phyloP scores from a whole-genome alignment of 1,139 yeast species.

The Suhomyces wounanorum region DNA sequence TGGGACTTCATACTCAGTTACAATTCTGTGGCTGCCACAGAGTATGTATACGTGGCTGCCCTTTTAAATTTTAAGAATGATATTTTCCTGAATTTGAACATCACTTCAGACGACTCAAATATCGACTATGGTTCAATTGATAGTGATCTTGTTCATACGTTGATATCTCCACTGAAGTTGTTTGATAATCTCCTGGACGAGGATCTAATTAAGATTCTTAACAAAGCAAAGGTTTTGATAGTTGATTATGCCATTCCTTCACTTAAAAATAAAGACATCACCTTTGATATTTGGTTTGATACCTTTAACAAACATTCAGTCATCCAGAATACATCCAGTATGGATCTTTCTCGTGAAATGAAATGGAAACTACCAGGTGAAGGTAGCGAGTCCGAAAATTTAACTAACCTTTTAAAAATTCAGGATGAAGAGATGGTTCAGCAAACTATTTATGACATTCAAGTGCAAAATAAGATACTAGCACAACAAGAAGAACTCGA shows the following conservation, averaged over 20 bases:
- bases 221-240: slow-evolving; percentile 32
- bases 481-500: slow-evolving; percentile 31
- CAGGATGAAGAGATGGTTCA: slow-evolving; percentile 38
- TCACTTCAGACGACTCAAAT: background rate
- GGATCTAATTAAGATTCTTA: slow-evolving; percentile 40
- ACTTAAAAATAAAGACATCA: slow-evolving; percentile 25
- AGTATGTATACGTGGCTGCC: slow-evolving; percentile 62
- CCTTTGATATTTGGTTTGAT: slow-evolving; percentile 41
- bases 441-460: slow-evolving; percentile 26
- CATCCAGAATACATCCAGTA: slow-evolving; percentile 20
- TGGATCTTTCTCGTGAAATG: background rate
- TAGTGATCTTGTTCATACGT: slow-evolving; percentile 47
- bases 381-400: background rate
- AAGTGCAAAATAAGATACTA: slow-evolving; percentile 23
- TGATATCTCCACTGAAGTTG: slow-evolving; percentile 37
- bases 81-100: slow-evolving; percentile 33
- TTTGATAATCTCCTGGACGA: slow-evolving; percentile 32
- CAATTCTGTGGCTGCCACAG: slow-evolving; percentile 40
- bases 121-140: slow-evolving; percentile 27
- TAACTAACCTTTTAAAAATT: slow-evolving; percentile 10
- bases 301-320: slow-evolving; percentile 28
- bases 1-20: slow-evolving; percentile 66
- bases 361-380: background rate
- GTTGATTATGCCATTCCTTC: slow-evolving; percentile 30
- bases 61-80: slow-evolving; percentile 43